Base-by-base conservation (phyloP, 768 basidiomycete genomes). In the Nidula microcarpa region DNA sequence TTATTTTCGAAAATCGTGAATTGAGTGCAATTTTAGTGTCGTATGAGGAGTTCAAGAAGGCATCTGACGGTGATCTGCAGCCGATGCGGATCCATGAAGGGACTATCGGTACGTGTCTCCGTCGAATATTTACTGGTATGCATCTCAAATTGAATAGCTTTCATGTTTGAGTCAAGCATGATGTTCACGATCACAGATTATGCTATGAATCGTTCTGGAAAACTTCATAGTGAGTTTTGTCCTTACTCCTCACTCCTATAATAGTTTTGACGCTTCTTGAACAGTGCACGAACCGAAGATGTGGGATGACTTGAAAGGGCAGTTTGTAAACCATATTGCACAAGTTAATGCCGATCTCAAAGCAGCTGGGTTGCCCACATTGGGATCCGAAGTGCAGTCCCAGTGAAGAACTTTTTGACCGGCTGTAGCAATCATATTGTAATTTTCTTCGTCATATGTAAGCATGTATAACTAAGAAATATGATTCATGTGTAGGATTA, bases 141-240 rank as follows among this genome's bases (percentile, higher is more conserved):
- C 33, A 50, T 35, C 36, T 30, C 41, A 23, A 23, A 2, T 1
- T 14, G 47, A 37, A 1, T 35, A 81, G 82, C 76, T 14, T 81
- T 85, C 64, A 85, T 85, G 84, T 81, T 86, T 54, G 84, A 85
- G 62, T 76, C 81, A 3, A 78, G 78, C 57, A 78, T 84, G 74
- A 78, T 79, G 70, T 74, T 85, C 59, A 83, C 80, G 0, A 71
- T 86, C 39, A 84, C 84, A 5, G 86, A 86, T 56, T 87, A 72
- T 55, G 85, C 84, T 1, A 80, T 84, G 71, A 76, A 82, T 47
- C 67, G 78, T 33, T 76, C 78, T 16, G 82, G 81, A 13, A 83
- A 80, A 53, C 69, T 84, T 9, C 82, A 86, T 55, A 76, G 83
- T 82, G 54, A 44, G 75, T 63, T 14, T 11, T 5, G 0, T 3